Evolutionary conservation across 495 filamentous ascomycete genomes (phyloP).

Genomic region (Cercophora samala): DNA sequence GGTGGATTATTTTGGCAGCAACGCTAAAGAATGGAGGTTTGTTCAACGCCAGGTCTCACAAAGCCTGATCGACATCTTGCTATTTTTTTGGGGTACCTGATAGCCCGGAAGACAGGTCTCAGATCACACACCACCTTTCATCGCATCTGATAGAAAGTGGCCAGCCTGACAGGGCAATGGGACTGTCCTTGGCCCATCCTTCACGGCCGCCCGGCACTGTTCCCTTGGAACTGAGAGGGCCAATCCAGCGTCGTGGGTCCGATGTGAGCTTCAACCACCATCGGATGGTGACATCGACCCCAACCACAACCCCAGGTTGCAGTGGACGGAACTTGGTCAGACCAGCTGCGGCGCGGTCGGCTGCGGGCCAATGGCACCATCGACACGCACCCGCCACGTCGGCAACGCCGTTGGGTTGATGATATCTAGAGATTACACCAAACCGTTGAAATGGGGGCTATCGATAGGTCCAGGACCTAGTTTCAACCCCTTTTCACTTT

Average conservation of each 20-base stretch:
- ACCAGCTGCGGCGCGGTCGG: conserved; percentile 10
- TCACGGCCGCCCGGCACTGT: not conserved
- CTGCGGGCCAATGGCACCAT: conserved; percentile 11
- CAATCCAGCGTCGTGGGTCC: conserved; percentile 7
- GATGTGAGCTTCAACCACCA: not conserved
- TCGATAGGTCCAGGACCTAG: not conserved
- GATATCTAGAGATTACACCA: not conserved
- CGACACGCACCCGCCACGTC: not conserved
- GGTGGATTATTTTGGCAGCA: not conserved
- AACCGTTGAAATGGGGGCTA: not conserved
- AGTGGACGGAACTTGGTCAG: not conserved
- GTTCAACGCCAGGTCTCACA: not conserved
- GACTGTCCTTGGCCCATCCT: not conserved
- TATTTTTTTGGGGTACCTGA: not conserved
- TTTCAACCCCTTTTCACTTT: conserved; percentile 3
- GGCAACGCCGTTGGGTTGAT: conserved; percentile 7
- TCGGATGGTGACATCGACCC: conserved; percentile 13
- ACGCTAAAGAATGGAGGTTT: too few species aligned
- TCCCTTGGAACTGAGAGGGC: not conserved
- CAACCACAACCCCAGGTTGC: not conserved
- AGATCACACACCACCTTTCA: not conserved
- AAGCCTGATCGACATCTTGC: not conserved
- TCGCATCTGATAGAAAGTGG: not conserved
- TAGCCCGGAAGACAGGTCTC: not conserved
- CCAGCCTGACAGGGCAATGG: not conserved